Evolutionary conservation across 2,329 filamentous ascomycete species (phyloP).

Genomic region (Fusarium sp.): DNA sequence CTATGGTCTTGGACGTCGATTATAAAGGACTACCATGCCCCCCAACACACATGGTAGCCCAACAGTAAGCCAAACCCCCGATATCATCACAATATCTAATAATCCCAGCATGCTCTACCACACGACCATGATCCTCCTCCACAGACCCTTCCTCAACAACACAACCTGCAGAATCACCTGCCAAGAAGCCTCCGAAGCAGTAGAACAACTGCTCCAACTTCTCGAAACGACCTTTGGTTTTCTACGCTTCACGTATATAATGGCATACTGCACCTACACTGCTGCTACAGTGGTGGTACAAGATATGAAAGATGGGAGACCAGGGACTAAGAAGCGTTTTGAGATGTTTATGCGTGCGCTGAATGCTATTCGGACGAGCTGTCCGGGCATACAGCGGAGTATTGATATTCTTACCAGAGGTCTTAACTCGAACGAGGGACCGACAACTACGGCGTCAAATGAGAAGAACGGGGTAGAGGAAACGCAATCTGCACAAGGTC

Average conservation of each 20-base stretch:
- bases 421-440: background rate
- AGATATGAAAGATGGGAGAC: background rate
- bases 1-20: accelerated
- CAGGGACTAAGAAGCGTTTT: background rate
- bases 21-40: background rate
- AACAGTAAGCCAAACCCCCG: conserved; percentile 14
- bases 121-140: background rate
- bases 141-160: background rate
- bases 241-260: background rate
- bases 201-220: background rate
- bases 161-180: background rate
- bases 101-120: background rate
- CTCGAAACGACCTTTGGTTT: background rate
- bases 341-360: background rate
- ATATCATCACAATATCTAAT: too few relatives aligned
- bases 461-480: accelerated
- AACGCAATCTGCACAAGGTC: background rate
- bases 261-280: conserved; percentile 4
- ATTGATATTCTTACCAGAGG: background rate
- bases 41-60: conserved; percentile 2
- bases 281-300: background rate
- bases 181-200: background rate
- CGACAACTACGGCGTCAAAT: accelerated
- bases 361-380: background rate
- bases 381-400: background rate